A percentile compares a stretch with the other conserved stretches of the same genome.
phyloP scores from a whole-genome alignment of 257 asterid genomes.

The Scutellaria galericulata region DNA sequence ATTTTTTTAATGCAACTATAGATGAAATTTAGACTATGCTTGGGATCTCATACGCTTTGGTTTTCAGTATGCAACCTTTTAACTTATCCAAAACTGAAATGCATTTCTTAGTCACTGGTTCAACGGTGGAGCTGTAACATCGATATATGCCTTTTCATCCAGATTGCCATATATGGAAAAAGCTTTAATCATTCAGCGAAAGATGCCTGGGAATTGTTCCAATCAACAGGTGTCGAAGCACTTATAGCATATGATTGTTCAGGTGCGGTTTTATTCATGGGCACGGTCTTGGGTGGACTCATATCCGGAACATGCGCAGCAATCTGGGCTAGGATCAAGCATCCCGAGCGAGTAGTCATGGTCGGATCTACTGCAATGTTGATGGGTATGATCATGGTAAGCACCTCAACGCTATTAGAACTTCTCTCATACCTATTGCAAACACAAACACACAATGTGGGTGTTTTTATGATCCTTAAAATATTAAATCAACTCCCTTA shows the following conservation, averaged over 20 bases:
- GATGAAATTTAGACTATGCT: neutral
- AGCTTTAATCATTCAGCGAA: constrained; percentile 92
- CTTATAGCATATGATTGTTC: constrained; percentile 95
- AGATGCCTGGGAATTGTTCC: constrained; percentile 99
- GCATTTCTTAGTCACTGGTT: neutral
- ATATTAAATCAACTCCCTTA: too few species aligned
- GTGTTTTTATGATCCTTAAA: too few species aligned
- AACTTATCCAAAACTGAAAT: neutral
- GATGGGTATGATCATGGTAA: constrained; percentile 98
- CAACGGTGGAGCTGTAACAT: neutral
- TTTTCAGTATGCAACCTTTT: neutral
- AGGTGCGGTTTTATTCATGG: constrained; percentile 94
- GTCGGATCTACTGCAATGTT: constrained; percentile 94
- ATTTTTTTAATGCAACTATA: constrained; percentile 1
- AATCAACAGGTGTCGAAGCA: constrained; percentile 95
- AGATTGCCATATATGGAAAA: constrained; percentile 96
- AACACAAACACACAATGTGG: too few species aligned
- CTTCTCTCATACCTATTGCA: too few species aligned
- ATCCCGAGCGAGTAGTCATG: constrained; percentile 79
- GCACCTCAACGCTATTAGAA: neutral
- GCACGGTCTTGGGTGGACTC: constrained; percentile 86
- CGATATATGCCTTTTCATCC: constrained; percentile 23
- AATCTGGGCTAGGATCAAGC: constrained; percentile 73
- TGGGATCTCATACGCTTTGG: neutral
- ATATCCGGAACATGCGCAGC: constrained; percentile 86